Conservation (phyloP, 2,329 filamentous ascomycete genomes). For the Botrytis fabae region DNA sequence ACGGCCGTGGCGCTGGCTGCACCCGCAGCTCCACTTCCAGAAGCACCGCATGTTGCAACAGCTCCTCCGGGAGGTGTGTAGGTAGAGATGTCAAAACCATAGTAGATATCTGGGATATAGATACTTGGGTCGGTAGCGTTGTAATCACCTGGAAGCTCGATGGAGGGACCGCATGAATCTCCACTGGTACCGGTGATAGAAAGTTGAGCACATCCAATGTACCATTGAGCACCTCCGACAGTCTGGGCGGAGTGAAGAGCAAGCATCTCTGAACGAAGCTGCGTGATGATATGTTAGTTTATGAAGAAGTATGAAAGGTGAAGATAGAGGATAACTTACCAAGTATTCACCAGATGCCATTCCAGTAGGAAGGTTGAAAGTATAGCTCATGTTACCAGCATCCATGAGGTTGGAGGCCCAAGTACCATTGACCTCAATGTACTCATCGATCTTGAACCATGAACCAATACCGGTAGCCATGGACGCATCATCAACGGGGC, state of each 20-base stretch:
- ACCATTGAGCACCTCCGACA: conserved; percentile 33
- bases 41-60: conserved; percentile 26
- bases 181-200: conserved; percentile 31
- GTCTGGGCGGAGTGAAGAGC: conserved; percentile 34
- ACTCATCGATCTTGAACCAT: conserved; percentile 41
- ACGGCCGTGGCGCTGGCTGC: not conserved
- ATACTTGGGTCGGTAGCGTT: conserved; percentile 30
- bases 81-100: conserved; percentile 29
- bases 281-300: not conserved
- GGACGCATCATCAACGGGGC: conserved; percentile 37
- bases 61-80: conserved; percentile 34
- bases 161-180: conserved; percentile 28
- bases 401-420: conserved; percentile 40
- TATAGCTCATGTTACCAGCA: conserved; percentile 35
- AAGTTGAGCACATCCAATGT: conserved; percentile 36
- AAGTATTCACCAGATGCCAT: conserved; percentile 35
- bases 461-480: conserved; percentile 38
- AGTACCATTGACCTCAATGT: conserved; percentile 34
- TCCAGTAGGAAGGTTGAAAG: conserved; percentile 32
- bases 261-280: conserved; percentile 35
- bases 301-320: not conserved
- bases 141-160: conserved; percentile 34
- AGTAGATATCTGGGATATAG: conserved; percentile 34
- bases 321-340: not conserved
- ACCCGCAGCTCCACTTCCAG: not conserved